These are phyloP conservation scores for Agrostemma githago DNA, from an alignment of 148 eudicot genomes.

Conservation along the genomic window DNA sequence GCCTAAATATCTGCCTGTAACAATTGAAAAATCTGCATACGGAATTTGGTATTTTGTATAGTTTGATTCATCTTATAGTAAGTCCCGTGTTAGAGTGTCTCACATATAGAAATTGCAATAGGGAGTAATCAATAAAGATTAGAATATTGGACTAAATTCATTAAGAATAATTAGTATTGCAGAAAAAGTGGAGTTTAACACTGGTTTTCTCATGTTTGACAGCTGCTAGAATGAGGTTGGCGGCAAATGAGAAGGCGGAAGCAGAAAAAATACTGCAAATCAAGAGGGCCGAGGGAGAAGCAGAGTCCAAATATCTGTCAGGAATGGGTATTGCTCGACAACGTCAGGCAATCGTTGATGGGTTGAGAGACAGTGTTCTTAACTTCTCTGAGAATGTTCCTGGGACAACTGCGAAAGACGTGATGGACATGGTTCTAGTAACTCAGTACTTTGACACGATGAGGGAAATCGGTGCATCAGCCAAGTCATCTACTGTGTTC, in stretches of 20 bases:
- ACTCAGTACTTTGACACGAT: slow-evolving; percentile 80
- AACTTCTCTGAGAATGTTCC: slow-evolving; percentile 63
- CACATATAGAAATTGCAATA: too few relatives aligned
- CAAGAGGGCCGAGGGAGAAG: slow-evolving; percentile 77
- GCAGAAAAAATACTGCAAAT: slow-evolving; percentile 76
- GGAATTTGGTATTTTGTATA: background rate
- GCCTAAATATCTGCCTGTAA: background rate
- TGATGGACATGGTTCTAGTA: slow-evolving; percentile 72
- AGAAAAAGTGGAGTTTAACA: too few relatives aligned
- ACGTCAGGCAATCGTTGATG: slow-evolving; percentile 80
- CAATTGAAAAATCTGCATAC: background rate
- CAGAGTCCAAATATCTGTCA: slow-evolving; percentile 63
- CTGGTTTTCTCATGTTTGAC: background rate
- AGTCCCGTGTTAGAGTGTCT: too few relatives aligned
- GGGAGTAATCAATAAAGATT: too few relatives aligned
- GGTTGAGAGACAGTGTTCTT: slow-evolving; percentile 67
- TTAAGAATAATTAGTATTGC: too few relatives aligned
- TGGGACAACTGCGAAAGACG: slow-evolving; percentile 63
- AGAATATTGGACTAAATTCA: too few relatives aligned
- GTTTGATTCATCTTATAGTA: background rate
- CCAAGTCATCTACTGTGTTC: slow-evolving; percentile 63
- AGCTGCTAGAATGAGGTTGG: slow-evolving; percentile 57
- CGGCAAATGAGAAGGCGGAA: slow-evolving; percentile 75
- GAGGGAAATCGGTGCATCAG: slow-evolving; percentile 72
- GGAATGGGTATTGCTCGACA: slow-evolving; percentile 74